Conservation (phyloP, 768 basidiomycete genomes). For the Rickenella mellea region DNA sequence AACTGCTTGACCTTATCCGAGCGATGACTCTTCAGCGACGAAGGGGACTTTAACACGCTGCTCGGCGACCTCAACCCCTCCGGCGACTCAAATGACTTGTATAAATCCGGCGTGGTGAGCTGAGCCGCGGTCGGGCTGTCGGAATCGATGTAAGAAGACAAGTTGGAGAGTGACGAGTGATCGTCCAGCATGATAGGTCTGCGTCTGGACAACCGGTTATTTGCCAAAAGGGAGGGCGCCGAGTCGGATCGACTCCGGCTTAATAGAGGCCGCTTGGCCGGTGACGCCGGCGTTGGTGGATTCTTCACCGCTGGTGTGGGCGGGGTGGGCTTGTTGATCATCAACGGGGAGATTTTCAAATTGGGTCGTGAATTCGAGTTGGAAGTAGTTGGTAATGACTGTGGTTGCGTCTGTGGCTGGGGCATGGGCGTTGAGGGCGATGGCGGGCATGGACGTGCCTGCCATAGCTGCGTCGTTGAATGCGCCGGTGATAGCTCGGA, state of each 20-base stretch:
- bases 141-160: slow-evolving; percentile 30
- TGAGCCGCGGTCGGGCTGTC: slow-evolving; percentile 24
- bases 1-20: slow-evolving; percentile 28
- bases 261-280: slow-evolving; percentile 7
- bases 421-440: slow-evolving; percentile 32
- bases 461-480: too few species aligned
- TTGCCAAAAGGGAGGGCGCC: neutral
- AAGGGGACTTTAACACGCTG: slow-evolving; percentile 1
- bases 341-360: slow-evolving; percentile 12
- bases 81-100: slow-evolving; percentile 13
- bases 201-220: slow-evolving; percentile 23
- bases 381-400: too few species aligned
- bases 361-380: too few species aligned
- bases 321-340: slow-evolving; percentile 26
- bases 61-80: slow-evolving; percentile 9
- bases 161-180: slow-evolving; percentile 20
- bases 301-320: slow-evolving; percentile 16
- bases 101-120: slow-evolving; percentile 19
- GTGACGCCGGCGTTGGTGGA: slow-evolving; percentile 5
- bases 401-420: too few species aligned
- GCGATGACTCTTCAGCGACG: slow-evolving; percentile 10
- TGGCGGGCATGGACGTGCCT: slow-evolving; percentile 16
- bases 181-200: slow-evolving; percentile 32
- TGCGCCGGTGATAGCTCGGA: too few species aligned
- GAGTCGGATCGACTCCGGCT: slow-evolving; percentile 8